Evolutionary conservation across 352 stramenopile species (phyloP).

Genomic region (Aphanomyces invadans): DNA sequence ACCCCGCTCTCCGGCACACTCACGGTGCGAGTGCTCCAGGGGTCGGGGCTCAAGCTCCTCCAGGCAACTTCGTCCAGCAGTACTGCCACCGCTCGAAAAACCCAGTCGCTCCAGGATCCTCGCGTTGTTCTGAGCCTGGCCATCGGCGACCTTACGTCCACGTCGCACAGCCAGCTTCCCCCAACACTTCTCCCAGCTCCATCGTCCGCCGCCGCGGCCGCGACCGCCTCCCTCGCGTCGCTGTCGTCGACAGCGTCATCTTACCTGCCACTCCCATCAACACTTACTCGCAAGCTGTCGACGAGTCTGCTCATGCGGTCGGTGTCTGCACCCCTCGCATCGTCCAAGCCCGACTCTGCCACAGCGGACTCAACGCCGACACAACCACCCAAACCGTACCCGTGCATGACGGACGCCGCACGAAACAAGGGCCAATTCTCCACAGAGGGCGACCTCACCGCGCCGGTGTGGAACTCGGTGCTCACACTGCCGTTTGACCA

Average conservation of each 20-base stretch:
- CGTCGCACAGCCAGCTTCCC: slow-evolving; percentile 28
- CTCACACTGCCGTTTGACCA: slow-evolving; percentile 66
- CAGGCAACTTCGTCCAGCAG: slow-evolving; percentile 30
- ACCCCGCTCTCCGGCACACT: slow-evolving; percentile 57
- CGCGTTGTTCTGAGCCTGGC: slow-evolving; percentile 50
- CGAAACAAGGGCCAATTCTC: slow-evolving; percentile 19
- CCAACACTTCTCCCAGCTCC: slow-evolving; percentile 18
- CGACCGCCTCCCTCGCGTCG: slow-evolving; percentile 28
- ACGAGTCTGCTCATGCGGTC: slow-evolving; percentile 11
- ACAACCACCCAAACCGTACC: not conserved
- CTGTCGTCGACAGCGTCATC: slow-evolving; percentile 32
- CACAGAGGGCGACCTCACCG: not conserved
- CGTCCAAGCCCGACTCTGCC: too few relatives aligned
- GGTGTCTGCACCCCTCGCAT: not conserved
- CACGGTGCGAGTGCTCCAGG: slow-evolving; percentile 74
- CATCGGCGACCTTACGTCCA: slow-evolving; percentile 43
- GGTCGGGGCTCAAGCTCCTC: slow-evolving; percentile 51
- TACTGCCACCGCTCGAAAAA: slow-evolving; percentile 31
- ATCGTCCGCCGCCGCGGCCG: slow-evolving; percentile 27
- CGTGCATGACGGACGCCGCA: slow-evolving; percentile 17
- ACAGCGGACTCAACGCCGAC: too few relatives aligned
- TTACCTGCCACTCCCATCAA: slow-evolving; percentile 42
- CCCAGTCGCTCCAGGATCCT: slow-evolving; percentile 43
- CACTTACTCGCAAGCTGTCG: slow-evolving; percentile 67
- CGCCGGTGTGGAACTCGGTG: slow-evolving; percentile 73